Evolutionary conservation across 2,329 filamentous ascomycete species (phyloP).

Genomic region (Mycosphaerella sp.): DNA sequence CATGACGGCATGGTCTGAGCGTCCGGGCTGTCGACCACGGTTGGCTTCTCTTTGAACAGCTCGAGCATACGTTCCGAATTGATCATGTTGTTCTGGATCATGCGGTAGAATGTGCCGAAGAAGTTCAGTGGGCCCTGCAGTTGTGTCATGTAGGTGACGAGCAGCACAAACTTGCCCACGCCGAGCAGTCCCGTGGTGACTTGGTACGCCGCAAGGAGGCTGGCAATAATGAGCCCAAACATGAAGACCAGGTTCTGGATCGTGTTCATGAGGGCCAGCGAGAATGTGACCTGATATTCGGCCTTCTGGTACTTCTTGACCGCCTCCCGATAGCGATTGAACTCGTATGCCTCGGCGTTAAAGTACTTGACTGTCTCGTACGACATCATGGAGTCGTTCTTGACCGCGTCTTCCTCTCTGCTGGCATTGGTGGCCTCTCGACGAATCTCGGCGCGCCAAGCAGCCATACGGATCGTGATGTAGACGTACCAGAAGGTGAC

Average conservation of each 20-base stretch:
- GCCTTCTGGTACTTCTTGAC: conserved; percentile 53
- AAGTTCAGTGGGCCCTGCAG: conserved; percentile 65
- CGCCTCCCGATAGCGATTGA: conserved; percentile 51
- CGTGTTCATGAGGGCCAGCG: conserved; percentile 55
- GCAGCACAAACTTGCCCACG: conserved; percentile 62
- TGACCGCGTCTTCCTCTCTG: conserved; percentile 91
- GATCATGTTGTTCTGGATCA: conserved; percentile 94
- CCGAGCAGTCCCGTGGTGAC: conserved; percentile 56
- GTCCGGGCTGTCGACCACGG: conserved; percentile 70
- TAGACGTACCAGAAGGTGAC: conserved; percentile 96
- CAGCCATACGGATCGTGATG: conserved; percentile 91
- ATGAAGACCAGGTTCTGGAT: conserved; percentile 60
- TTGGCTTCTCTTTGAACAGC: conserved; percentile 92
- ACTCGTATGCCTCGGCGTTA: conserved; percentile 55
- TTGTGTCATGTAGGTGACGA: conserved; percentile 69
- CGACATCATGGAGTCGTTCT: conserved; percentile 98
- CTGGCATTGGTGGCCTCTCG: conserved; percentile 93
- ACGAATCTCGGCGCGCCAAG: conserved; percentile 83
- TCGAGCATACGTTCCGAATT: conserved; percentile 93
- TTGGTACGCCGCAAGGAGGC: conserved; percentile 64
- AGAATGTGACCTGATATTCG: conserved; percentile 52
- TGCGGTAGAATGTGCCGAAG: conserved; percentile 89
- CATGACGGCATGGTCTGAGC: conserved; percentile 61
- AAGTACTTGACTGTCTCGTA: conserved; percentile 75
- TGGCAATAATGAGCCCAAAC: conserved; percentile 59